Evolutionary conservation across 331 rosid genomes (phyloP).

Genomic region (Quercus lobata): DNA sequence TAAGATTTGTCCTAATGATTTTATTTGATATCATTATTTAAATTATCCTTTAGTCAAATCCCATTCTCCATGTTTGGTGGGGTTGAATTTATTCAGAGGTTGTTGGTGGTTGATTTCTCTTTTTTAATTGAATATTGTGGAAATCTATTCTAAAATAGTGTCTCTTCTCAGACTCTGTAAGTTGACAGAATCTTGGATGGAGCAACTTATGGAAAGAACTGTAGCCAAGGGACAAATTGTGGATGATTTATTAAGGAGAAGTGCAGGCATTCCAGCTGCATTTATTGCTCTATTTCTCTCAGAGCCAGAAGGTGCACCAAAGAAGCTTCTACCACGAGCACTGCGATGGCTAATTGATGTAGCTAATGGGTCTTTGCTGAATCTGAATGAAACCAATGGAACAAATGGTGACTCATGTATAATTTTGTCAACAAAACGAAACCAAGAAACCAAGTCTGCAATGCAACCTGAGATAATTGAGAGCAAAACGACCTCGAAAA

Average conservation of each 20-base stretch:
- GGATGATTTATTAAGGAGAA: constrained; percentile 93
- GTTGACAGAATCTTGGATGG: constrained; percentile 95
- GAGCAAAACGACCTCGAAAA: constrained; percentile 52
- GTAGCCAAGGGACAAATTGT: constrained; percentile 84
- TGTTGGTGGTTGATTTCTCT: neutral
- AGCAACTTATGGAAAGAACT: constrained; percentile 92
- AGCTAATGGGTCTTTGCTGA: constrained; percentile 57
- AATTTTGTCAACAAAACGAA: constrained; percentile 26
- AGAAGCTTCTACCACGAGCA: constrained; percentile 92
- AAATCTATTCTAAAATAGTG: constrained; percentile 17
- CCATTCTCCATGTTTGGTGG: neutral
- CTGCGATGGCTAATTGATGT: constrained; percentile 90
- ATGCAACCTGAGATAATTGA: constrained; percentile 36
- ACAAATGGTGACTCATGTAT: constrained; percentile 29
- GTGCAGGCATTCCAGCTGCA: constrained; percentile 99
- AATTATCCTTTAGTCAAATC: neutral
- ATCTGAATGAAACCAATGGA: constrained; percentile 37
- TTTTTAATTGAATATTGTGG: neutral
- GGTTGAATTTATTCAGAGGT: neutral
- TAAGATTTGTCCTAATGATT: neutral
- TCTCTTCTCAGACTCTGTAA: constrained; percentile 64
- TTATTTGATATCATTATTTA: neutral
- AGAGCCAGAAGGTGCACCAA: constrained; percentile 97
- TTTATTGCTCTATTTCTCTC: constrained; percentile 90
- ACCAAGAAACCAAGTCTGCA: constrained; percentile 25